Evolutionary conservation across 352 stramenopile genomes (phyloP), one percentile per base, ranked within the genome.

Genomic region (Globisporangium barbulae): DNA sequence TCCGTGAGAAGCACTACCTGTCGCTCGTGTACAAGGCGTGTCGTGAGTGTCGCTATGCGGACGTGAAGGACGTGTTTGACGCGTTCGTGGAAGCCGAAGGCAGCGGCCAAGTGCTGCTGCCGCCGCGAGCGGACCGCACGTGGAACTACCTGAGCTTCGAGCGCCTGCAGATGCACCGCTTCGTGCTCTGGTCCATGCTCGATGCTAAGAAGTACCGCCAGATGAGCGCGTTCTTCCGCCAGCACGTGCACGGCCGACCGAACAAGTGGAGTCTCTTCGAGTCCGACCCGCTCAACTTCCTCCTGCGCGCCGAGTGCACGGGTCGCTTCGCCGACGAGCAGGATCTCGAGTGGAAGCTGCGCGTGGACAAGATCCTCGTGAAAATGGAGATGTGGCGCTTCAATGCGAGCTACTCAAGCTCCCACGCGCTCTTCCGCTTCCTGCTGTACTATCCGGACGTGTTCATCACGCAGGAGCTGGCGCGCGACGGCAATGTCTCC

Each of bases 121-220:
- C 58, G 13, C 59, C 55, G 2, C 70, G 60, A 25, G 63, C 73
- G 1, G 56, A 55, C 41, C 69, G 71, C 21, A 81, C 74, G 61
- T 88, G 79, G 78, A 45, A 67, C 5, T 75, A 57, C 58, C 63
- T 84, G 50, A 71, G 76, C 35, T 64, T 70, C 7, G 62, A 77
- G 50, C 82, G 74, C 21, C 64, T 85, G 64, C 79, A 91, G 56
- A 78, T 91, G 68, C 69, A 79, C 37, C 79, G 82, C 44, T 80
- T 85, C 53, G 72, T 86, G 70, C 67, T 91, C 3, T 91, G 82
- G 82, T 71, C 82, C 4, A 73, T 91, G 67, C 62, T 89, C n/a
- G 63, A 79, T 28, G 61, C 61, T 5, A 54, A 71, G 2, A 70
- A 63, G 2, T 61, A 74, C 42, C 52, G 71, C 9, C 45, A 59